A percentile compares a stretch with the other conserved stretches of the same genome.
Evolutionary conservation across 192 early-diverging fungal genomes (phyloP).

Genomic region (Backusella parvicylindrica): DNA sequence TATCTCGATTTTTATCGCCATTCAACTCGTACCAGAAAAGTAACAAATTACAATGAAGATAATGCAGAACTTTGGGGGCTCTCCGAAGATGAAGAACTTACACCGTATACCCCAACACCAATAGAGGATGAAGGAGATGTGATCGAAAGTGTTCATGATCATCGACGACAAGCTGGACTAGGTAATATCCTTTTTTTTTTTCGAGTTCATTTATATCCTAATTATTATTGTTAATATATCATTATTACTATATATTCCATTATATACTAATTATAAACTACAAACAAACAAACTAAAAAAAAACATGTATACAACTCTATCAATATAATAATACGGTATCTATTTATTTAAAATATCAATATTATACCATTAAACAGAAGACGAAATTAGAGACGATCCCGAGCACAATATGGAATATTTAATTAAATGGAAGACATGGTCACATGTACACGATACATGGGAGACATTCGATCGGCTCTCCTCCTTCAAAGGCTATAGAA

Average conservation of each 20-base stretch:
- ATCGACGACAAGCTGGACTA: slow-evolving; percentile 29
- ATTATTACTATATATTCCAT: background rate
- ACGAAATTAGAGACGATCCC: slow-evolving; percentile 39
- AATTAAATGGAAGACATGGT: slow-evolving; percentile 94
- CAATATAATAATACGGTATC: background rate
- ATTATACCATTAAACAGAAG: slow-evolving; percentile 12
- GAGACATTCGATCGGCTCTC: slow-evolving; percentile 63
- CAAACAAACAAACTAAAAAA: background rate
- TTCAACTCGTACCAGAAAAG: slow-evolving; percentile 33
- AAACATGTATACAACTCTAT: background rate
- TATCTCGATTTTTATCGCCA: slow-evolving; percentile 29
- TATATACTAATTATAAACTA: background rate
- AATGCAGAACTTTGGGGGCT: slow-evolving; percentile 33
- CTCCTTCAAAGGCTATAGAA: slow-evolving; percentile 81
- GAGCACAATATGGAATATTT: slow-evolving; percentile 69
- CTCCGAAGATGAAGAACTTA: slow-evolving; percentile 32
- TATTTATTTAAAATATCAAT: too few species aligned
- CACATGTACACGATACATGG: slow-evolving; percentile 93
- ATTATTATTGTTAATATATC: background rate
- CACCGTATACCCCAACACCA: slow-evolving; percentile 7
- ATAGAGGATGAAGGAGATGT: slow-evolving; percentile 49
- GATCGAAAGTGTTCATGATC: slow-evolving; percentile 57
- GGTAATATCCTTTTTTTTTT: slow-evolving; percentile 24
- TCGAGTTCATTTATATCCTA: background rate
- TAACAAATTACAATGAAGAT: slow-evolving; percentile 43